These are phyloP conservation scores for Copromyces sp. DNA, from an alignment of 495 filamentous ascomycete species.

Conservation along the genomic window DNA sequence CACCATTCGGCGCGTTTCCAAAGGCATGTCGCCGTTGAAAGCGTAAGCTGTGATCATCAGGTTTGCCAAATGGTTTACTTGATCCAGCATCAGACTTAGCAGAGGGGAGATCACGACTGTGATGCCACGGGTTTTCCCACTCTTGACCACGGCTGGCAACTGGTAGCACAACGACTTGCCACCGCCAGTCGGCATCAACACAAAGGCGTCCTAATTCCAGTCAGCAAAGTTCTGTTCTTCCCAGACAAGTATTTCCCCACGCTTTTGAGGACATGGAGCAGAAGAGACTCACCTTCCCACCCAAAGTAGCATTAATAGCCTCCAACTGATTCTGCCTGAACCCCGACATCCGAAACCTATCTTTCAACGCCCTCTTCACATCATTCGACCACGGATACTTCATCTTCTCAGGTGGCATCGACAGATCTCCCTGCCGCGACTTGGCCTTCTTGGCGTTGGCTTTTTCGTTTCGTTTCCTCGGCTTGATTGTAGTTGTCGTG, in stretches of 20 bases:
- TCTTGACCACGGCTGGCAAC: constrained; percentile 73
- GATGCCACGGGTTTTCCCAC: constrained; percentile 71
- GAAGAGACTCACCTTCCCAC: constrained; percentile 40
- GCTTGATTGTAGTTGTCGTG: constrained; percentile 22
- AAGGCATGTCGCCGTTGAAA: constrained; percentile 62
- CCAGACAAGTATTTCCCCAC: too few species aligned
- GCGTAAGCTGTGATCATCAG: constrained; percentile 67
- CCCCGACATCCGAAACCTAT: constrained; percentile 70
- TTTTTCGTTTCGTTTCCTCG: constrained; percentile 6
- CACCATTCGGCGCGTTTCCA: constrained; percentile 48
- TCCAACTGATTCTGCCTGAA: constrained; percentile 91
- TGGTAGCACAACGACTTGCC: constrained; percentile 98
- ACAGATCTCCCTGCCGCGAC: constrained; percentile 11
- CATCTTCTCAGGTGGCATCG: constrained; percentile 31
- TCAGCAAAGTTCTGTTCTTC: background rate
- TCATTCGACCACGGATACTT: constrained; percentile 72
- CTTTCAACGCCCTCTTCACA: constrained; percentile 63
- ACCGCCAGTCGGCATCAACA: constrained; percentile 95
- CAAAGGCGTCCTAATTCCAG: constrained; percentile 56
- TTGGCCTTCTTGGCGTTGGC: constrained; percentile 15
- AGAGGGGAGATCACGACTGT: constrained; percentile 93
- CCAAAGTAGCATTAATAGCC: constrained; percentile 86
- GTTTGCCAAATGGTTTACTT: constrained; percentile 68
- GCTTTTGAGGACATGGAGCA: too few species aligned
- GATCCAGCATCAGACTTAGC: constrained; percentile 92